Evolutionary conservation across 2,329 filamentous ascomycete genomes (phyloP).

Genomic region (Sclerotinia trifoliorum): DNA sequence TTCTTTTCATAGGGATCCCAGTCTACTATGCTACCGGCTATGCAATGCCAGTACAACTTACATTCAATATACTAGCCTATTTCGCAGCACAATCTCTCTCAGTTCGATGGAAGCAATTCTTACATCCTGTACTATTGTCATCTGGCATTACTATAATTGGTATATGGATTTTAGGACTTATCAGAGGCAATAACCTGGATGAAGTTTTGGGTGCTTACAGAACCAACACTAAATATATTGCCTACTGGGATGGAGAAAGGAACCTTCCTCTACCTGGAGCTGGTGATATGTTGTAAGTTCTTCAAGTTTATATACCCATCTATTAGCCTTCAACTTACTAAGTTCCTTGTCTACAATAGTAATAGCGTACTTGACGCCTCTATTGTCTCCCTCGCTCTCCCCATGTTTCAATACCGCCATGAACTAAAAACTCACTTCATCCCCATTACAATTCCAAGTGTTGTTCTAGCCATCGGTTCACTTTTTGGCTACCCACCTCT

Average conservation of each 20-base stretch:
- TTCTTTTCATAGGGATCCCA: conserved; percentile 53
- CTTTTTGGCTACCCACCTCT: conserved; percentile 58
- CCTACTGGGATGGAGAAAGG: conserved; percentile 47
- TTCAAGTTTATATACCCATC: background rate
- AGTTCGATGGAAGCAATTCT: conserved; percentile 48
- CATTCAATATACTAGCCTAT: conserved; percentile 53
- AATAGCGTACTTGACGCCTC: conserved; percentile 54
- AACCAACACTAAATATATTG: conserved; percentile 53
- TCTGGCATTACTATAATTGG: conserved; percentile 53
- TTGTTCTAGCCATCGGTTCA: conserved; percentile 51
- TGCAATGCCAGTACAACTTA: conserved; percentile 47
- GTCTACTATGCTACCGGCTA: conserved; percentile 55
- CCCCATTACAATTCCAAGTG: conserved; percentile 54
- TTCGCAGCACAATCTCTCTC: conserved; percentile 51
- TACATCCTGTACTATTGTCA: conserved; percentile 59
- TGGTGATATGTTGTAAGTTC: conserved; percentile 51
- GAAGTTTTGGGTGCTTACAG: conserved; percentile 49
- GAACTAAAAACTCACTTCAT: conserved; percentile 54
- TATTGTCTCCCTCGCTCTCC: conserved; percentile 58
- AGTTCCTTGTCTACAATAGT: background rate
- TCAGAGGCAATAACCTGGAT: conserved; percentile 44
- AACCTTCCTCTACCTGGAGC: conserved; percentile 48
- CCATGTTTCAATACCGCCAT: conserved; percentile 60
- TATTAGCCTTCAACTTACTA: background rate
- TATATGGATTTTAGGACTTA: conserved; percentile 53